These are phyloP conservation scores for Rosa chinensis DNA, from an alignment of 306 rosid genomes.

Conservation along the genomic window DNA sequence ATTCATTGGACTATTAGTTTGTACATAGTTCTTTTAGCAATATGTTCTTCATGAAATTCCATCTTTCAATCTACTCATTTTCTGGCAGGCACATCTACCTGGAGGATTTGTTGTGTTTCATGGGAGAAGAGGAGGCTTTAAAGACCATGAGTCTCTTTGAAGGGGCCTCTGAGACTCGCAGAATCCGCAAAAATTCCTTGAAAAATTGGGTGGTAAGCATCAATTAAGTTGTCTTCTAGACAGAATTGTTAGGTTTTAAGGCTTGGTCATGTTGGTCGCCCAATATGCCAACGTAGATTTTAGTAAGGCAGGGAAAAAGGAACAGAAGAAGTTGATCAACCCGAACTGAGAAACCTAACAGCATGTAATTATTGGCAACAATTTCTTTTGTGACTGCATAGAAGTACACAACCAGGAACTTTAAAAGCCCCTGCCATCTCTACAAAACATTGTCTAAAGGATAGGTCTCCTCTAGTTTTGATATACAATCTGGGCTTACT, in stretches of 20 bases:
- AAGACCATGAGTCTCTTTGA: conserved; percentile 73
- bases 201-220: conserved; percentile 89
- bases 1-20: not conserved
- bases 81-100: conserved; percentile 47
- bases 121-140: conserved; percentile 76
- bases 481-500: not conserved
- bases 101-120: conserved; percentile 75
- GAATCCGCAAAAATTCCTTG: conserved; percentile 69
- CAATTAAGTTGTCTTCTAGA: conserved; percentile 9
- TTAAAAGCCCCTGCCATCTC: not conserved
- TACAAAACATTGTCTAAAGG: not conserved
- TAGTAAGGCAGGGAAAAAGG: not conserved
- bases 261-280: not conserved
- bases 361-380: not conserved
- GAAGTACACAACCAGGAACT: not conserved
- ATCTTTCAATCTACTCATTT: not conserved
- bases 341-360: not conserved
- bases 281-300: not conserved
- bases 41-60: not conserved
- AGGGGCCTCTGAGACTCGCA: conserved; percentile 60
- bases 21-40: not conserved
- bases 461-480: not conserved
- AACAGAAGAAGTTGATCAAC: not conserved
- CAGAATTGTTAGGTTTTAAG: not conserved
- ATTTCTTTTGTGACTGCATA: not conserved